Percentiles rank a stretch among this genome's conserved stretches.
These are phyloP conservation scores for Pseudocercospora fuligena DNA, from an alignment of 2,329 filamentous ascomycete species.

Conservation along the genomic window DNA sequence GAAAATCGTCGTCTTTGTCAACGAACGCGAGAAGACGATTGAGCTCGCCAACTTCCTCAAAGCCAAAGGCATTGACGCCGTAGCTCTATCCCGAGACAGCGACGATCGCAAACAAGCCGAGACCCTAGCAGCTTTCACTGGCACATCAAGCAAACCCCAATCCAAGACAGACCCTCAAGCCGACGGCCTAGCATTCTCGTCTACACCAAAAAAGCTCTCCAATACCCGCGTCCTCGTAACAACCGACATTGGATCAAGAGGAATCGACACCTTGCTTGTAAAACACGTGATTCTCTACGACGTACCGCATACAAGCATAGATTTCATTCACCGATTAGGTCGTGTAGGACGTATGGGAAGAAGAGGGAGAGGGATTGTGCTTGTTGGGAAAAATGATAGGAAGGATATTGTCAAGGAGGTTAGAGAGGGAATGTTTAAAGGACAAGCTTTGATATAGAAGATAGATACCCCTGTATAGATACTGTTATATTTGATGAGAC, in stretches of 20 bases:
- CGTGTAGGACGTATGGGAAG: constrained; percentile 91
- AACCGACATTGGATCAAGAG: constrained; percentile 88
- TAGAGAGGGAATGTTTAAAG: constrained; percentile 69
- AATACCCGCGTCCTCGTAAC: constrained; percentile 92
- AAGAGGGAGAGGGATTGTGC: constrained; percentile 83
- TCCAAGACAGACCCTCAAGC: neutral
- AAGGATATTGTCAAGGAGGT: constrained; percentile 92
- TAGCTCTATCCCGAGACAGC: constrained; percentile 84
- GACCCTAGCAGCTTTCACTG: constrained; percentile 77
- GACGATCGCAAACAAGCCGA: constrained; percentile 76
- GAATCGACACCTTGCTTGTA: constrained; percentile 92
- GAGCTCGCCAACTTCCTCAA: constrained; percentile 79
- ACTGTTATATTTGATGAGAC: neutral
- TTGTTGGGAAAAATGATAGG: constrained; percentile 87
- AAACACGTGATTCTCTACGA: constrained; percentile 93
- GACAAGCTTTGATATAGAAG: constrained; percentile 53
- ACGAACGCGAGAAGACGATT: constrained; percentile 87
- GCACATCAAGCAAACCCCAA: constrained; percentile 21
- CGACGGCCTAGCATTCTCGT: neutral
- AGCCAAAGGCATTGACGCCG: constrained; percentile 85
- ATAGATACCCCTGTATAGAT: neutral
- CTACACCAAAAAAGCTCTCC: constrained; percentile 58
- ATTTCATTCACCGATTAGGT: constrained; percentile 95
- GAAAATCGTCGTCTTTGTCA: constrained; percentile 93
- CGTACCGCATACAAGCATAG: constrained; percentile 96